Evolutionary conservation across 345 rosid species (phyloP).

Genomic region (Gossypium stocksii): DNA sequence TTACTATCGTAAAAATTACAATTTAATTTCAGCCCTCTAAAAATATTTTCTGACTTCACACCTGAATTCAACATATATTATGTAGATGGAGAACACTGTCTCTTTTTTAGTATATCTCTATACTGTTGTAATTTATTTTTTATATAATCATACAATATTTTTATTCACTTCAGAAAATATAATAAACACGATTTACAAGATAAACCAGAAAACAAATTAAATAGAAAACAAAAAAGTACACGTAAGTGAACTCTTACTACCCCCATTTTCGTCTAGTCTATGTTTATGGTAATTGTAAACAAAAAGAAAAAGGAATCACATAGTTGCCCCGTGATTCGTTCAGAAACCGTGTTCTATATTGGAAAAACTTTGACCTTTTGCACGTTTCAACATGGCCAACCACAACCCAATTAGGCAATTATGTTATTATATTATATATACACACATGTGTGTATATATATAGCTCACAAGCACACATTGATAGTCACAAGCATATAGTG

Average conservation of each 20-base stretch:
- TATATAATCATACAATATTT: not conserved
- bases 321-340: not conserved
- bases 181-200: not conserved
- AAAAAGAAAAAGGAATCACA: not conserved
- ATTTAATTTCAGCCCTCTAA: no score
- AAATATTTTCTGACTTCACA: no score
- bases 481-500: not conserved
- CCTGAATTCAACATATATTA: no score
- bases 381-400: slow-evolving; percentile 1
- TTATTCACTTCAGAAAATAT: not conserved
- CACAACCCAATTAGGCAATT: not conserved
- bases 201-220: not conserved
- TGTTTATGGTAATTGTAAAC: not conserved
- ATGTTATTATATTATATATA: not conserved
- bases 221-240: not conserved
- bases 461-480: not conserved
- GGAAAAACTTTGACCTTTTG: not conserved
- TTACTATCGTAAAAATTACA: no score
- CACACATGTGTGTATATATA: not conserved
- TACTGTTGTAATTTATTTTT: no score
- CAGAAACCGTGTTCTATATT: not conserved
- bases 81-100: no score
- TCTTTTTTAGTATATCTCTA: no score
- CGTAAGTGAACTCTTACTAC: no score
- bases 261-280: not conserved